Base-by-base conservation (phyloP, 805 yeast genomes). In the Kregervanrija delftensis region DNA sequence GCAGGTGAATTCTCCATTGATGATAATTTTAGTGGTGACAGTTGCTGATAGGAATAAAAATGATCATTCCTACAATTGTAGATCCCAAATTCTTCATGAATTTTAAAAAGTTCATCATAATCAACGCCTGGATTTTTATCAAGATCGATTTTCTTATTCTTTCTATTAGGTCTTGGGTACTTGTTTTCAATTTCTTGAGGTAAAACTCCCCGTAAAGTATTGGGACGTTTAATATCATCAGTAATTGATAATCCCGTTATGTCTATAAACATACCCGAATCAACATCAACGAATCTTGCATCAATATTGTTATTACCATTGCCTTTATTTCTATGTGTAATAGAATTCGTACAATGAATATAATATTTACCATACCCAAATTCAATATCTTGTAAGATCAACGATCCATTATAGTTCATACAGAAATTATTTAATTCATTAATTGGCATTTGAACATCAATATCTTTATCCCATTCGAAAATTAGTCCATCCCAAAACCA, bases 231-330 rank as follows among this genome's bases (percentile, higher is more conserved):
- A 22, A 22, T 22, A 22, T 22, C 28, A 22, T 22, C 28, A 22
- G 79, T 69, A 13, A 75, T 55, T 3, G 83, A 71, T 46, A 81
- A 63, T 0, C 79, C 89, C 0, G 91, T 84, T 30, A 83, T 79
- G 58, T 83, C 91, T 43, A 83, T 79, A 55, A 78, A 83, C 43
- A 80, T 60, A 0, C 90, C 91, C 11, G 81, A 72, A 50, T 80
- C 83, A 11, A 79, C 65, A 57, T 83, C 89, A 43, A 83, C 77
- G 54, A 83, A 81, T 41, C 91, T 64, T 0, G 85, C 90, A 62
- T 81, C 86, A 40, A 83, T 82, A 52, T 78, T 77, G 56, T 82
- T 81, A 30, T 60, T 54, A 0, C 83, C 84, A 51, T 76, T 79
- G 1, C 79, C 83, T 42, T 71, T 69, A 0, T 57, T 60, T 56